Conservation (phyloP, 345 rosid species). For the Salix udensis region DNA sequence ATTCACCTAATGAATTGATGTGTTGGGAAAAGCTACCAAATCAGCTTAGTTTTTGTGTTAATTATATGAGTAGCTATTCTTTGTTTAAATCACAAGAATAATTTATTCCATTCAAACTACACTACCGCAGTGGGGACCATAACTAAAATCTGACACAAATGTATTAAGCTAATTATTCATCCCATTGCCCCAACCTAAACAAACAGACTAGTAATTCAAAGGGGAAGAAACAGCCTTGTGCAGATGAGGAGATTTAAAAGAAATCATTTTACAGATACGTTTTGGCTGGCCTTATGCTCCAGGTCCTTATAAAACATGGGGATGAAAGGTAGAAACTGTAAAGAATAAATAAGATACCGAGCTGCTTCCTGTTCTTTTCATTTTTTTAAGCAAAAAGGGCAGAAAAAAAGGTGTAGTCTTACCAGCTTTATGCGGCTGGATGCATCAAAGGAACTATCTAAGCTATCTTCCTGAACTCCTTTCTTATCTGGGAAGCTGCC, state of each 20-base stretch:
- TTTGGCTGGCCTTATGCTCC: slow-evolving; percentile 14
- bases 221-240: slow-evolving; percentile 4
- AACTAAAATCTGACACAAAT: slow-evolving; percentile 10
- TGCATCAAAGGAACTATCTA: slow-evolving; percentile 41
- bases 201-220: background rate
- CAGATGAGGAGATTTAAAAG: background rate
- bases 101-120: slow-evolving; percentile 15
- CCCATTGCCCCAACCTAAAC: slow-evolving; percentile 1
- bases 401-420: slow-evolving; percentile 22
- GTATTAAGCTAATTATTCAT: background rate
- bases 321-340: slow-evolving; percentile 24
- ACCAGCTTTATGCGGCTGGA: slow-evolving; percentile 64
- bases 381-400: background rate
- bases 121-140: slow-evolving; percentile 2
- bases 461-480: slow-evolving; percentile 44
- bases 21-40: background rate
- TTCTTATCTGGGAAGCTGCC: slow-evolving; percentile 76
- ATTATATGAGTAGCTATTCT: background rate
- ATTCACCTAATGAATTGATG: background rate
- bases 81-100: background rate
- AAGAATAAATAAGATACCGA: slow-evolving; percentile 34
- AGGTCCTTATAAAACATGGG: slow-evolving; percentile 17
- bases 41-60: background rate
- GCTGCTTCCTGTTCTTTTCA: slow-evolving; percentile 13
- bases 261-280: slow-evolving; percentile 3